Evolutionary conservation across 768 basidiomycete species (phyloP), one percentile per base, ranked within the genome.

Genomic region (Suillus spraguei): DNA sequence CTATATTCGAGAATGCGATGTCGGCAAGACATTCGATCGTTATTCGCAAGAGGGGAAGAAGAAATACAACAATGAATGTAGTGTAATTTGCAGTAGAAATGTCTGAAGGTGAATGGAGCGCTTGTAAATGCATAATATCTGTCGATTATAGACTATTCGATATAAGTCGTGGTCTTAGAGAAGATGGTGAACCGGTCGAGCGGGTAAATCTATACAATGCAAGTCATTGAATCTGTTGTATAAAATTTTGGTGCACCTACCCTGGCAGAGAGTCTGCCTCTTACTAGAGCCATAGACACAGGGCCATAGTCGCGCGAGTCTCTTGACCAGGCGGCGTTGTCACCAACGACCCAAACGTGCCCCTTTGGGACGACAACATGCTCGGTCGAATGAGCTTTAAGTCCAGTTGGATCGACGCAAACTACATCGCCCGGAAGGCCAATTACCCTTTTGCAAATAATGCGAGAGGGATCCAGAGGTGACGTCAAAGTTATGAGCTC

Each of bases 271-370:
- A 95, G 73, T 67, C 80, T 87, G 5, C 88, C 90, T 66, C 85
- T 80, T n/a, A 97, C 78, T 10, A 97, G 78, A 5, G 85, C 88
- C 67, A 92, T 84, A 0, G 97, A 88, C 4, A 99, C 89, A 28
- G 97, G 97, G 0, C 97, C 97, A 78, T 97, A 97, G n/a, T 81
- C 77, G 62, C 97, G 83, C 13, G 97, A 98, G 78, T 99, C 97
- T 16, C 87, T 86, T 41, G 95, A 95, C 67, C 81, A 82, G 32
- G 85, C 81, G 49, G 90, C 80, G 71, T 99, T 99, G 78, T 99
- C 97, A 28, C 97, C 97, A 58, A 80, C 84, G 36, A 97, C 80
- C 97, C 97, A 98, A 28, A 97, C 75, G 73, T 97, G 91, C 4
- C 95, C 94, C 69, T 84, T 84, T 1, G 97, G 97, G 11, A 98